Base-by-base conservation (phyloP, 2,329 filamentous ascomycete genomes). In the Botrytis sinoallii region DNA sequence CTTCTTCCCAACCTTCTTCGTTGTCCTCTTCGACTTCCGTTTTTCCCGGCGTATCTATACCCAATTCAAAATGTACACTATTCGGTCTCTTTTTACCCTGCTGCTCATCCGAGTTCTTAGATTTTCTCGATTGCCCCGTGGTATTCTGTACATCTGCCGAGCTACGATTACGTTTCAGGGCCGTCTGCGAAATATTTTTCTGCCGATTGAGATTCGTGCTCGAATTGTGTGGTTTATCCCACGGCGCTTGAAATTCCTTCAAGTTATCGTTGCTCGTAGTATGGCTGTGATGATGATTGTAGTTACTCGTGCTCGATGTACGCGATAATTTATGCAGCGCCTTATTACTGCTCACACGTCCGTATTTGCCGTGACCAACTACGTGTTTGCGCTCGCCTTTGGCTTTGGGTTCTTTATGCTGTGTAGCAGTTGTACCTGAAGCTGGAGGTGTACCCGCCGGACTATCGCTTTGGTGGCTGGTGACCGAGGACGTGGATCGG, bases 1-100 rank as follows among this genome's bases (percentile, higher is more conserved):
- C 89, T 81, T 92, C 90, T 60, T 91, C 88, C 90, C 90, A 91
- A 83, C 89, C 89, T 84, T 89, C 88, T 70, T 88, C 86, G 57
- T 81, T 81, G 60, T 83, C 82, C 6, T 65, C 69, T 71, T 71
- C 69, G 38, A 40, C 9, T 25, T 71, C 77, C 83, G 78, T 84
- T 86, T 72, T 72, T 16, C 52, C 52, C 25, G 52, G 71, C 20
- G 71, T 72, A 32, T 29, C 64, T 42, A 46, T 57, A 70, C 89
- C 89, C 71, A 91, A 84, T 78, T 90, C 88, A 77, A 91, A 91
- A 79, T 90, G 89, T 46, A 91, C 89, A 75, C 88, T 86, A 20
- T 84, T 82, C 38, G 85, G 84, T 32, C 60, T 60, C 68, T 71
- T 71, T 60, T 74, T 71, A n/a, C 44, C 68, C 25, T 69, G 63